Evolutionary conservation across 2,329 filamentous ascomycete genomes (phyloP), one percentile per base, ranked within the genome.

Genomic region (Didymosphaeria variabile): DNA sequence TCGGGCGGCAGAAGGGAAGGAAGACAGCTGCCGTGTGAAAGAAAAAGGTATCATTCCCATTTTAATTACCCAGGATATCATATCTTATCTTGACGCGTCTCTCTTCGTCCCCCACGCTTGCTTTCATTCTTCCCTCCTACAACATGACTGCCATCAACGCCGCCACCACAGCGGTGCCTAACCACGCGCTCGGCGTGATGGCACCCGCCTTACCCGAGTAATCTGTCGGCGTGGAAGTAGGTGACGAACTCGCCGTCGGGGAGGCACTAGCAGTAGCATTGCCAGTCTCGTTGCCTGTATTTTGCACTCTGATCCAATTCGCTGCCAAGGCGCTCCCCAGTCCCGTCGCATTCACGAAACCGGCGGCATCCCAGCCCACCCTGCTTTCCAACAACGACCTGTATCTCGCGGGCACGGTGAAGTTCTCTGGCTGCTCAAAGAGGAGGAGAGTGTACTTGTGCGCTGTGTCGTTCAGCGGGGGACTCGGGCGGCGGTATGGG

Each of bases 231-330:
- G 49, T 61, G 1, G 45, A 34, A n/a, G 52, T 59, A 26, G 57
- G 55, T 10, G 15, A 9, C 44, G 31, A 40, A 23, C 52, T 66
- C 23, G 40, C 31, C 42, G 61, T 68, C 47, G 59, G 57, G 70
- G 64, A 51, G 67, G 70, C 15, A 63, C 31, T 60, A 66, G 42
- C 46, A 12, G 47, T 67, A 15, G 68, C 51, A 12, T 57, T 63
- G 17, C 17, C 8, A 8, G 38, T 9, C 65, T 71, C 7, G 66
- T 72, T 19, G 66, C 31, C 38, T 7, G 38, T 40, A 55, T 79
- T 77, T 53, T 77, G 69, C 12, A 79, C 79, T 23, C 62, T 63
- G 50, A 82, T 78, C 65, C 75, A 82, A 60, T 79, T 81, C 7
- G 70, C 77, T 0, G 76, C 78, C 21, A 80, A 46, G 0, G 76